Percentiles rank a stretch among this genome's conserved stretches.
phyloP scores from a whole-genome alignment of 2,329 filamentous ascomycete genomes.

The Rhytidhysteron rufulum region DNA sequence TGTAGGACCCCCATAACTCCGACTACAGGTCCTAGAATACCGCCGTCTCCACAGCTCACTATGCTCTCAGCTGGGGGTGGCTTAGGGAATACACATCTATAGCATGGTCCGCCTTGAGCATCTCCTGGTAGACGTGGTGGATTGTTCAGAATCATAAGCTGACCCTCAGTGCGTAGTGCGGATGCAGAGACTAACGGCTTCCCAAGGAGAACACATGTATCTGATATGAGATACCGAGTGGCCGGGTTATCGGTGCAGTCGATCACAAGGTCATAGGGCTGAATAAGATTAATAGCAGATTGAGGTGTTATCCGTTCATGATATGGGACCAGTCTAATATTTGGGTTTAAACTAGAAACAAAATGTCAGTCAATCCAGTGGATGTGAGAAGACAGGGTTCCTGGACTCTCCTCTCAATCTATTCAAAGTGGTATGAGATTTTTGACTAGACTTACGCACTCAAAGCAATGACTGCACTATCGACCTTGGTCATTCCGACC shows the following conservation, averaged over 20 bases:
- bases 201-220: constrained; percentile 74
- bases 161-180: constrained; percentile 82
- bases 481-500: constrained; percentile 74
- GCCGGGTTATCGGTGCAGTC: constrained; percentile 95
- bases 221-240: constrained; percentile 87
- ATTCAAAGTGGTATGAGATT: not conserved
- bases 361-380: too few species aligned
- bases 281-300: constrained; percentile 64
- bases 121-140: constrained; percentile 62
- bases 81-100: constrained; percentile 85
- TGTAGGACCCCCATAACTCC: constrained; percentile 91
- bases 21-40: constrained; percentile 87
- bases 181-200: constrained; percentile 87
- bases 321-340: constrained; percentile 62
- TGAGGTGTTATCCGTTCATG: constrained; percentile 62
- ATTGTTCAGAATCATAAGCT: constrained; percentile 83
- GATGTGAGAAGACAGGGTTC: not conserved
- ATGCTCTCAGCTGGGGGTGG: constrained; percentile 82
- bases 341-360: constrained; percentile 65
- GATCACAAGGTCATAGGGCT: constrained; percentile 74
- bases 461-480: constrained; percentile 56
- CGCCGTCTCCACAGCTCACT: constrained; percentile 85
- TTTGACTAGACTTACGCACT: constrained; percentile 35
- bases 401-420: not conserved
- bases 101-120: constrained; percentile 71